Conservation (phyloP, 1,139 yeast genomes). For the Candida albicans region DNA sequence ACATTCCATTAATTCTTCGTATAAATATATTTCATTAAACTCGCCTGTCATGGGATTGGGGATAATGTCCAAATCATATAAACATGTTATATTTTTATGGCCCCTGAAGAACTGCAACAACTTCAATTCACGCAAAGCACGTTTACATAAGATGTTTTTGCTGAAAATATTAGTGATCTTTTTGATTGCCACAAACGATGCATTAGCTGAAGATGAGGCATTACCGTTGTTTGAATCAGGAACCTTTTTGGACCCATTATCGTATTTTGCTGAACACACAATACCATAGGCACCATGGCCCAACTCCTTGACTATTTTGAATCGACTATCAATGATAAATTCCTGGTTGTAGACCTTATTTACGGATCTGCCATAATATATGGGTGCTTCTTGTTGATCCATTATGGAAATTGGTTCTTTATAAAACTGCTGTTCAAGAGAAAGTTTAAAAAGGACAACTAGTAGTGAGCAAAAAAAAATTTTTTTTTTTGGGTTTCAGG, state of each 20-base stretch:
- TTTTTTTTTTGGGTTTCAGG: not conserved
- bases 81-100: slow-evolving; percentile 87
- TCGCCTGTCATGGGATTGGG: slow-evolving; percentile 66
- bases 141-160: slow-evolving; percentile 81
- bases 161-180: slow-evolving; percentile 90
- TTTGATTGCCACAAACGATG: slow-evolving; percentile 77
- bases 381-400: slow-evolving; percentile 9
- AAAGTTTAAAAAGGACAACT: too few relatives aligned
- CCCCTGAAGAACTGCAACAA: slow-evolving; percentile 89
- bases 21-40: slow-evolving; percentile 87
- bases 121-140: slow-evolving; percentile 87
- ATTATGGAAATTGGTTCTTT: too few relatives aligned
- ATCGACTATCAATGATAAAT: slow-evolving; percentile 81
- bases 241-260: slow-evolving; percentile 50
- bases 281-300: slow-evolving; percentile 98
- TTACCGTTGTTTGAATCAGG: not conserved
- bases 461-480: not conserved
- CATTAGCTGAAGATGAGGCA: slow-evolving; percentile 19
- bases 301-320: slow-evolving; percentile 82
- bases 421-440: too few relatives aligned
- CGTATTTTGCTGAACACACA: slow-evolving; percentile 91
- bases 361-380: slow-evolving; percentile 37
- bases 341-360: slow-evolving; percentile 81
- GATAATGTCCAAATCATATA: slow-evolving; percentile 90
- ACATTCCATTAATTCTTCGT: slow-evolving; percentile 96